These are phyloP conservation scores for Candida namnaoensis DNA, from an alignment of 805 yeast species.

Conservation along the genomic window DNA sequence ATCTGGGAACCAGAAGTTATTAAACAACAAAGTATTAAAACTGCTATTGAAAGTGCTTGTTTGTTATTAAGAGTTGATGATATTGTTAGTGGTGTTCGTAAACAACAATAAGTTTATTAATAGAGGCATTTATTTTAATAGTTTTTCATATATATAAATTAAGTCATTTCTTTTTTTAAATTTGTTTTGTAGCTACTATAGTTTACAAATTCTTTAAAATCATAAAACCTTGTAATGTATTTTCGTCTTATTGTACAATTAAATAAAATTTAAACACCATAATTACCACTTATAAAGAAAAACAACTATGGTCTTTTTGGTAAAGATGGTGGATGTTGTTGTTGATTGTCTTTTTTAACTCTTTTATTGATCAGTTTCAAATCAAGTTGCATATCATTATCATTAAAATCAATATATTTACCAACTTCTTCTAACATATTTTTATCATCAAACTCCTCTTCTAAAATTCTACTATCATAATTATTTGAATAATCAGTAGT, in stretches of 20 bases:
- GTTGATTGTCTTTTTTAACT: too few relatives aligned
- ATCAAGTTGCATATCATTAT: background rate
- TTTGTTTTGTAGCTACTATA: too few relatives aligned
- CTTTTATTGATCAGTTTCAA: background rate
- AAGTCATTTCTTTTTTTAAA: too few relatives aligned
- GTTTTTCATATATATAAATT: too few relatives aligned
- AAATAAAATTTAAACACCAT: too few relatives aligned
- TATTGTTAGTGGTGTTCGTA: conserved; percentile 92
- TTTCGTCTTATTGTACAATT: too few relatives aligned
- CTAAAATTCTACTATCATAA: background rate
- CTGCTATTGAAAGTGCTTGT: conserved; percentile 97
- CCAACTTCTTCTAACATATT: background rate
- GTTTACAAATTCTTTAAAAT: too few relatives aligned
- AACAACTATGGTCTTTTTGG: background rate
- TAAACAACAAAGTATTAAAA: conserved; percentile 92
- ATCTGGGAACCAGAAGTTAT: conserved; percentile 99
- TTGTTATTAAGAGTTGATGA: conserved; percentile 93
- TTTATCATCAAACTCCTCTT: conserved; percentile 5
- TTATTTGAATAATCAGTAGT: background rate
- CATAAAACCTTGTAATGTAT: too few relatives aligned
- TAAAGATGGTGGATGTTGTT: background rate
- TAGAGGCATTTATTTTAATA: too few relatives aligned
- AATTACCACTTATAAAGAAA: too few relatives aligned
- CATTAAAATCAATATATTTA: background rate
- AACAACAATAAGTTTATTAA: conserved; percentile 19